Base-by-base conservation (phyloP, 306 rosid species). In the Betula pendula region DNA sequence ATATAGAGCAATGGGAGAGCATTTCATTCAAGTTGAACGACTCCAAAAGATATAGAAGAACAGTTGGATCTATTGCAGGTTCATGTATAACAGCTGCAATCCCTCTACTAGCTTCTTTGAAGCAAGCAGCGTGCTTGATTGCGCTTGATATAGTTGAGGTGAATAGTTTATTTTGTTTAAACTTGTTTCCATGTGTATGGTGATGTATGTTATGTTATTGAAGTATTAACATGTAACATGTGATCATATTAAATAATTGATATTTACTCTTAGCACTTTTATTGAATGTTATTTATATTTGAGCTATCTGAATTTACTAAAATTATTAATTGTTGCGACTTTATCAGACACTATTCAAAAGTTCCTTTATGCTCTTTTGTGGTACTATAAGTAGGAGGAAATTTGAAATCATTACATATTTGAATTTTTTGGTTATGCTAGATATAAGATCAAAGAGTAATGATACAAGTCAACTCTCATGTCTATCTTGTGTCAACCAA, bases 101-200 rank as follows among this genome's bases (percentile, higher is more conserved):
- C 71, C 97, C 98, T 71, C 90, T 95, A 63, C 83, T 90, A 49
- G 96, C 96, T 71, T 92, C 96, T 2, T 71, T 75, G 72, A 85
- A 82, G 75, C 93, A 89, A 82, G 93, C 86, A 45, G 81, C 91
- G 43, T 89, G 93, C 83, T 83, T 95, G 85, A 84, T 83, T 29
- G 89, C 98, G 68, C 79, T 95, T 72, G 97, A 89, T 88, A 83
- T 92, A 82, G 78, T 92, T 66, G 96, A 95, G 97, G 98, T 95
- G 47, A 75, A 68, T 74, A 50, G 22, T 77, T 16, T 13, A 5
- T 16, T 27, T 62, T 82, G 79, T 75, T 73, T 42, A 72, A 63
- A 3, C 68, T 35, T 19, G 35, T 24, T 44, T 45, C 11, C 35
- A 42, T 24, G 24, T 20, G 22, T 68, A 5, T 35, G 19, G 35